Conservation (phyloP, 371 early-diverging fungal species). For the Apophysomyces variabilis region DNA sequence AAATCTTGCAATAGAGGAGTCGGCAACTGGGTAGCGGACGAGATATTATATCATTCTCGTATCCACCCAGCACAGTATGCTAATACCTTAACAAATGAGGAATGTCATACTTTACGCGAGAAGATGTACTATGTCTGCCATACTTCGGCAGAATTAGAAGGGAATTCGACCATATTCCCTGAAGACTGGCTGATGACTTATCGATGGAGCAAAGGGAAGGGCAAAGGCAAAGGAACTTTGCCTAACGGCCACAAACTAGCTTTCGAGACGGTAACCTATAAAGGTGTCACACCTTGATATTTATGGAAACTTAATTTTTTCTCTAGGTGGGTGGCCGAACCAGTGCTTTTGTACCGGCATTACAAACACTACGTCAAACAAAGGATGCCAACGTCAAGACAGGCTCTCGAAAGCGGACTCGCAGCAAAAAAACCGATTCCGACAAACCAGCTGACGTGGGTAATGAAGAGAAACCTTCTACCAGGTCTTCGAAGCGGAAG, state of each 20-base stretch:
- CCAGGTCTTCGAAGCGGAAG: background rate
- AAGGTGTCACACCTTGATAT: too few species aligned
- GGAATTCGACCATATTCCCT: slow-evolving; percentile 63
- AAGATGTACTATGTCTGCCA: slow-evolving; percentile 48
- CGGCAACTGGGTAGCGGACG: slow-evolving; percentile 18
- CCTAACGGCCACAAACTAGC: slow-evolving; percentile 42
- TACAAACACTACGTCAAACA: slow-evolving; percentile 29
- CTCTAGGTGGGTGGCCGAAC: slow-evolving; percentile 43
- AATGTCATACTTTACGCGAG: slow-evolving; percentile 41
- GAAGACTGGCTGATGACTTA: slow-evolving; percentile 66
- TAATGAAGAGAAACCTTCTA: background rate
- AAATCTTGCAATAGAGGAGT: background rate
- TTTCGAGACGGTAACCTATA: slow-evolving; percentile 40
- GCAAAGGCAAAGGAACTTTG: slow-evolving; percentile 28
- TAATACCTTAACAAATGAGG: slow-evolving; percentile 46
- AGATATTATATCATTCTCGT: slow-evolving; percentile 14
- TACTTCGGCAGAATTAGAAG: slow-evolving; percentile 57
- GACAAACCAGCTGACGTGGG: background rate
- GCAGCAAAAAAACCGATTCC: background rate
- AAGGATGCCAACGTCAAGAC: background rate
- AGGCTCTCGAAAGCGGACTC: background rate
- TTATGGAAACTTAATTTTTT: background rate
- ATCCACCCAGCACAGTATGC: slow-evolving; percentile 41
- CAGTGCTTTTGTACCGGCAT: slow-evolving; percentile 38
- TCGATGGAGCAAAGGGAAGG: slow-evolving; percentile 61